Base-by-base conservation (phyloP, 2,329 filamentous ascomycete genomes). In the Aspergillus costaricaensis region DNA sequence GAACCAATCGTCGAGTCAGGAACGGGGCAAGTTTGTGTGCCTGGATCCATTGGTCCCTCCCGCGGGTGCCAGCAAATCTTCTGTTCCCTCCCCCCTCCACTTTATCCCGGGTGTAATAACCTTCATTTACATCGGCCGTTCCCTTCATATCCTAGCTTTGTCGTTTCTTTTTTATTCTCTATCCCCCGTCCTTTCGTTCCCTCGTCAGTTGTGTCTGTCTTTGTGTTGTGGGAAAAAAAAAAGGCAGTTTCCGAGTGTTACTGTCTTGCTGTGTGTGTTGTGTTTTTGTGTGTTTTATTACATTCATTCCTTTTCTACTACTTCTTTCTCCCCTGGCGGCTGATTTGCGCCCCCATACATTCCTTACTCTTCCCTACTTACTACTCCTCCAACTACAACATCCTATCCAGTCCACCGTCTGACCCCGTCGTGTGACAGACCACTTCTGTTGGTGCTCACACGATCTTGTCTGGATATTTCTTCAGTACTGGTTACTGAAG, bases 401-500 rank as follows among this genome's bases (percentile, higher is more conserved):
- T 36, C 50, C 27, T 62, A 55, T 49, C 12, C 17, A 43, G 27
- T 36, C 32, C 12, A 39, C 27, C 57, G 54, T 55, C 58, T 59
- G 58, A 66, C 55, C 19, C n/a, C 36, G 38, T 61, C 65, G 55
- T 56, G 63, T 65, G 63, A 65, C 64, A 43, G 8, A 15, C 50
- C 23, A 47, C 21, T 53, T 41, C 25, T 43, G n/a, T 19, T 39
- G 55, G 38, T 27, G 50, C 58, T 67, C 63, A 65, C 50, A 60
- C 54, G 62, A 61, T 59, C 32, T 4, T 14, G 32, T 36, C 55
- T 15, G 19, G 12, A 44, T 55, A 51, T 36, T 14, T 5, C 51
- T 64, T 65, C 69, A 67, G 68, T 69, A 59, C 70, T 63, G 69
- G 70, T 64, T 69, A 59, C 71, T 73, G 70, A 70, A 70, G 52